Evolutionary conservation across 176 grass and related monocot species (phyloP).

Genomic region (Echinochloa phyllopogon): DNA sequence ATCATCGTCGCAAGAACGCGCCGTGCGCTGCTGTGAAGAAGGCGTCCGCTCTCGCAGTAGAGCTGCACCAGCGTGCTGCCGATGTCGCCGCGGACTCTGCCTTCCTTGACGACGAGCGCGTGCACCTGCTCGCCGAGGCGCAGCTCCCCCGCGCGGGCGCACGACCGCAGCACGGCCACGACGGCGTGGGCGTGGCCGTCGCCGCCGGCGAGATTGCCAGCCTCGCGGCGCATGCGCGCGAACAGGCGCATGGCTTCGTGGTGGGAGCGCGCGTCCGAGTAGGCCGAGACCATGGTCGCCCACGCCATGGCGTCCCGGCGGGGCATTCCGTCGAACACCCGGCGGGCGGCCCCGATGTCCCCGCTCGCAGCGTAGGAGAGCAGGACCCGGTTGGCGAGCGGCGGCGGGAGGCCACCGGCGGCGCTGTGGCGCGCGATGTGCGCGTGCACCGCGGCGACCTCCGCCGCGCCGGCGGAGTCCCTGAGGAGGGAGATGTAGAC

Average conservation of each 20-base stretch:
- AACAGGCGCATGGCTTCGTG: conserved; percentile 55
- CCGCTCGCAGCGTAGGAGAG: conserved; percentile 50
- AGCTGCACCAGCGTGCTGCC: conserved; percentile 68
- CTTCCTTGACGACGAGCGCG: conserved; percentile 51
- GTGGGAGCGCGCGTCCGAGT: conserved; percentile 41
- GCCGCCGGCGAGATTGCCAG: neutral
- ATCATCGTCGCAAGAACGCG: conserved; percentile 58
- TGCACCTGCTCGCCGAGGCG: conserved; percentile 63
- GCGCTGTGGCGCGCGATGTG: conserved; percentile 27
- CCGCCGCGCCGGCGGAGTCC: conserved; percentile 56
- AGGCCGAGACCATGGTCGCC: conserved; percentile 55
- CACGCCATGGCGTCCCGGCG: conserved; percentile 56
- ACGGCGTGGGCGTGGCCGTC: conserved; percentile 39
- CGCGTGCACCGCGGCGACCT: conserved; percentile 58
- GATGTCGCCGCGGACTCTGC: conserved; percentile 18
- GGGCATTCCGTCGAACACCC: conserved; percentile 71
- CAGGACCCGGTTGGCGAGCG: conserved; percentile 70
- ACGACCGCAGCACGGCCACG: conserved; percentile 60
- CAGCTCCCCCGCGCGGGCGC: conserved; percentile 31
- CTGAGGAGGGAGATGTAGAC: conserved; percentile 75
- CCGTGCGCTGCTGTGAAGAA: conserved; percentile 25
- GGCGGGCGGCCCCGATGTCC: conserved; percentile 13
- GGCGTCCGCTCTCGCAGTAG: conserved; percentile 45
- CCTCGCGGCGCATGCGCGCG: conserved; percentile 44
- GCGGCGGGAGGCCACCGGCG: neutral